phyloP scores from a whole-genome alignment of 1,284 basidiomycete genomes.

The Cryptococcus maquisensis region DNA sequence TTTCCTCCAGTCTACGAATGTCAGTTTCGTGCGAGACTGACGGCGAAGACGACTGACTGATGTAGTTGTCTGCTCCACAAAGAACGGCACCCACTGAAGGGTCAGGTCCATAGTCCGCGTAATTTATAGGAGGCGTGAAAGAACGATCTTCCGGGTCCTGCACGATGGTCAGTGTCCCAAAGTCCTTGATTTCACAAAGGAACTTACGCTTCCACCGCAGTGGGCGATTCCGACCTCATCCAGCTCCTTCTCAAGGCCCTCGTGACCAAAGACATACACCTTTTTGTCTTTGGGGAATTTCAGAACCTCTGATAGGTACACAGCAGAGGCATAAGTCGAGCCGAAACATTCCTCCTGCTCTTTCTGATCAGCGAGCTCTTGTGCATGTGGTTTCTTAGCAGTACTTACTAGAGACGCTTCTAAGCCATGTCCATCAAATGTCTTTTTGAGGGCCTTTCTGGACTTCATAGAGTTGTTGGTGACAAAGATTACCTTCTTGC shows the following conservation, averaged over 20 bases:
- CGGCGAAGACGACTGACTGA: constrained; percentile 33
- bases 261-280: constrained; percentile 93
- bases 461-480: constrained; percentile 99
- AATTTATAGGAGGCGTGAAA: constrained; percentile 66
- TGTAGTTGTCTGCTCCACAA: constrained; percentile 65
- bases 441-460: constrained; percentile 75
- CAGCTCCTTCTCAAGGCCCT: constrained; percentile 89
- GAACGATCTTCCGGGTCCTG: constrained; percentile 80
- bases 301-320: constrained; percentile 84
- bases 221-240: constrained; percentile 71
- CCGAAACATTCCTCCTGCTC: constrained; percentile 93
- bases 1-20: constrained; percentile 73
- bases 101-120: constrained; percentile 64
- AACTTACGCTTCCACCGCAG: constrained; percentile 77
- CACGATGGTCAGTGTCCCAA: background rate
- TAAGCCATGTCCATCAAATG: constrained; percentile 80
- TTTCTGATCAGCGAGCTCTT: background rate
- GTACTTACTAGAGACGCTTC: constrained; percentile 10
- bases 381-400: background rate
- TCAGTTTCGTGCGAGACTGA: background rate
- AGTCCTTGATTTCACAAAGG: background rate
- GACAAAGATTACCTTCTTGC: constrained; percentile 88
- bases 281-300: constrained; percentile 86
- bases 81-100: constrained; percentile 81
- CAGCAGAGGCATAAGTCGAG: constrained; percentile 88